These are phyloP conservation scores for Melampsora americana DNA, from an alignment of 1,284 basidiomycete species.

Conservation along the genomic window DNA sequence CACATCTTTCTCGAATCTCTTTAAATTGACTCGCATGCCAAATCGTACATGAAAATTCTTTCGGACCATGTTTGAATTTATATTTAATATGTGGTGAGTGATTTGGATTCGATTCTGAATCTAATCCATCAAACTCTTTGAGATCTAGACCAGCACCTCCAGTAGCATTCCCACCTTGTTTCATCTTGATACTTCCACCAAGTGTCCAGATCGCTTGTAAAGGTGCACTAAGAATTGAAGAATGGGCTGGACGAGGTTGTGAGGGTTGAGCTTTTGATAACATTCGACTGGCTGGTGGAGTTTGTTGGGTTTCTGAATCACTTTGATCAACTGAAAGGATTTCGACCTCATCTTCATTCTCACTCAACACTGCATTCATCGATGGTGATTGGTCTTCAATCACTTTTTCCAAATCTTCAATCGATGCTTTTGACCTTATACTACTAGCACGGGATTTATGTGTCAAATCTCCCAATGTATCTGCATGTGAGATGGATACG, in stretches of 20 bases:
- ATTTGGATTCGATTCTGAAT: neutral
- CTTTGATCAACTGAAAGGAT: neutral
- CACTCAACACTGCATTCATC: neutral
- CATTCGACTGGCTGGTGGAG: neutral
- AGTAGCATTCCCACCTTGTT: neutral
- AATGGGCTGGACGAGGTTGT: too few relatives aligned
- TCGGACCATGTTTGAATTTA: neutral
- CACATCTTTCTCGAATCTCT: neutral
- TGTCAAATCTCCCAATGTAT: neutral
- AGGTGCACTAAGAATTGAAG: conserved; percentile 1
- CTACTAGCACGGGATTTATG: neutral
- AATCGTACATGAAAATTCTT: conserved; percentile 8
- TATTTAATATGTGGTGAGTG: neutral
- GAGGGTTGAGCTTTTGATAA: neutral
- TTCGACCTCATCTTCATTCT: neutral
- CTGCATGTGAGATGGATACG: neutral
- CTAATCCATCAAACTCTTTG: neutral
- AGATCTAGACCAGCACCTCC: neutral
- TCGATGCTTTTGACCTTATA: neutral
- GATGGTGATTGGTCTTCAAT: neutral
- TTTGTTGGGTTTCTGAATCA: neutral
- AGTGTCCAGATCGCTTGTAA: neutral
- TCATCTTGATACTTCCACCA: neutral
- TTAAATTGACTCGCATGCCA: neutral
- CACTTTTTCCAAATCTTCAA: neutral